Percentiles rank a stretch among this genome's conserved stretches.
Evolutionary conservation across 73 alveolate genomes (phyloP).

Genomic region (Paramecium caudatum): DNA sequence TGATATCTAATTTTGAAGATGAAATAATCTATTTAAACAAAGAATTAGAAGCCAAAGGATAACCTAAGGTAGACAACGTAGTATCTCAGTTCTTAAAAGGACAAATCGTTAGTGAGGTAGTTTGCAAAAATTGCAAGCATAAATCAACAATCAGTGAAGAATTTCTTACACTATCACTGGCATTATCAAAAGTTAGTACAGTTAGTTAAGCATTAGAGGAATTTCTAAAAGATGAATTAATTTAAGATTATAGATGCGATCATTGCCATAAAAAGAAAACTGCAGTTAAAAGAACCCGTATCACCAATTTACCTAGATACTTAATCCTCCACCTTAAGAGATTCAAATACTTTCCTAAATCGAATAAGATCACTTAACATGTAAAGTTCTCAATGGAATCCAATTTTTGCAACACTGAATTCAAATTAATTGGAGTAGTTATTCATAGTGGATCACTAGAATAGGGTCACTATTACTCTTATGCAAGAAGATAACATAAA

Average conservation of each 20-base stretch:
- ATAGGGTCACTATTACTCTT: constrained; percentile 58
- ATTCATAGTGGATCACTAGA: constrained; percentile 53
- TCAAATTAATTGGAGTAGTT: constrained; percentile 7
- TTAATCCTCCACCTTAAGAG: constrained; percentile 37
- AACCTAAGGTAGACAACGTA: background rate
- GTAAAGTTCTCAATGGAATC: background rate
- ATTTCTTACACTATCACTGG: constrained; percentile 26
- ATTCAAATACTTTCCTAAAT: constrained; percentile 61
- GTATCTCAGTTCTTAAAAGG: background rate
- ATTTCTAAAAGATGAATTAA: constrained; percentile 52
- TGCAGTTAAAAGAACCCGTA: constrained; percentile 15
- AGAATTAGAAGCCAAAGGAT: background rate
- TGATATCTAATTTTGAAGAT: constrained; percentile 14
- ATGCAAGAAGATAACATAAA: constrained; percentile 34
- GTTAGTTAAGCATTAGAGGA: constrained; percentile 20
- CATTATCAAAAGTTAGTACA: background rate
- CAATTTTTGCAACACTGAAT: background rate
- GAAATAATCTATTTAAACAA: constrained; percentile 24
- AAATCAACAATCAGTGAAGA: constrained; percentile 32
- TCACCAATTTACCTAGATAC: constrained; percentile 35
- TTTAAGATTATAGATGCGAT: constrained; percentile 40
- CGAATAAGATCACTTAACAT: background rate
- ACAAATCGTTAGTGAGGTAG: background rate
- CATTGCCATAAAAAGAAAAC: background rate
- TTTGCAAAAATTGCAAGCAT: background rate